Conservation (phyloP, 495 filamentous ascomycete genomes). For the Penicillium silybi region DNA sequence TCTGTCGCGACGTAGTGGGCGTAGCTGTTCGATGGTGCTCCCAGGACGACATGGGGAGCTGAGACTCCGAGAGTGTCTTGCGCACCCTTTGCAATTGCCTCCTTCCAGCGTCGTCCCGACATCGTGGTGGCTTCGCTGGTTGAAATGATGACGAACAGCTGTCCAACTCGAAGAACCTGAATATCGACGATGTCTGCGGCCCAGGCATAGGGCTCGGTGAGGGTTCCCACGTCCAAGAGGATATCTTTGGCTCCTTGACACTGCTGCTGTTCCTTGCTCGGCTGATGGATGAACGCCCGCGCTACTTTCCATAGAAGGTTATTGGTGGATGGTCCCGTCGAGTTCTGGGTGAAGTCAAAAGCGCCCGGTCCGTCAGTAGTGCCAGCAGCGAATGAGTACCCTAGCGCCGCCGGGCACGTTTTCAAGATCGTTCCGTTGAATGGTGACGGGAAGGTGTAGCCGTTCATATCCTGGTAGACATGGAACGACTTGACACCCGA, state of each 20-base stretch:
- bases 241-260: conserved; percentile 88
- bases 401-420: conserved; percentile 89
- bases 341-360: conserved; percentile 92
- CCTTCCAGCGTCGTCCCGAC: conserved; percentile 88
- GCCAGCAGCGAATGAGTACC: conserved; percentile 91
- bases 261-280: conserved; percentile 63
- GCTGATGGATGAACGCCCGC: conserved; percentile 65
- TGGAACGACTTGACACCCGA: conserved; percentile 67
- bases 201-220: conserved; percentile 79
- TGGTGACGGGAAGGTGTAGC: conserved; percentile 66
- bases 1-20: conserved; percentile 94
- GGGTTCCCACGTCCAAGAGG: conserved; percentile 83
- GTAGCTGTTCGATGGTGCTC: conserved; percentile 93
- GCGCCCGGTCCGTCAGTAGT: conserved; percentile 90
- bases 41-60: conserved; percentile 74
- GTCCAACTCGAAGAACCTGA: conserved; percentile 82
- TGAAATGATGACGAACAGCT: conserved; percentile 80
- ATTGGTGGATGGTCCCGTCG: conserved; percentile 62
- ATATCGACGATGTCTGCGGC: conserved; percentile 91
- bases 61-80: conserved; percentile 42
- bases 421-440: conserved; percentile 65
- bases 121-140: conserved; percentile 95
- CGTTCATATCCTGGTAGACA: conserved; percentile 69
- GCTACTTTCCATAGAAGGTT: conserved; percentile 84
- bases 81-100: conserved; percentile 62